Percentiles rank a stretch among this genome's conserved stretches.
Evolutionary conservation across 2,329 filamentous ascomycete genomes (phyloP).

Genomic region (Epichloe festucae): DNA sequence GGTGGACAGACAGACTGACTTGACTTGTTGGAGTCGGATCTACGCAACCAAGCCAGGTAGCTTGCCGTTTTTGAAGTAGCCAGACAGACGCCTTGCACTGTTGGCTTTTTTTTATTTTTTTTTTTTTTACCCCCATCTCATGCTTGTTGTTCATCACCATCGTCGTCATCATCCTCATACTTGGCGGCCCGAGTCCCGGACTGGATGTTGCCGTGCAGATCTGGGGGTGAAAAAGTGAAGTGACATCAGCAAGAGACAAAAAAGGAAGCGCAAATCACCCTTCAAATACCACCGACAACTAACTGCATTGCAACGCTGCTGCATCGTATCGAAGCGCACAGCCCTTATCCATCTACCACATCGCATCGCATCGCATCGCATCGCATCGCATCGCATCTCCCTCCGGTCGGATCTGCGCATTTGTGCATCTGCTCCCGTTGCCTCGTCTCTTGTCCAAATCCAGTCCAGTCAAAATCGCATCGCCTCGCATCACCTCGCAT

Average conservation of each 20-base stretch:
- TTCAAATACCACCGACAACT: neutral
- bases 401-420: neutral
- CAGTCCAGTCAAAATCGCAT: neutral
- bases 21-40: too few relatives aligned
- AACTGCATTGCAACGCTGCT: neutral
- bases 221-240: neutral
- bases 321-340: neutral
- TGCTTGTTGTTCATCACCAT: neutral
- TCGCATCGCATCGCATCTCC: neutral
- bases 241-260: constrained; percentile 1
- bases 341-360: neutral
- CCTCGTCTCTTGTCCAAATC: constrained; percentile 1
- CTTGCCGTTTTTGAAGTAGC: too few relatives aligned
- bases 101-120: neutral
- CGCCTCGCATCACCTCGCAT: neutral
- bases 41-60: too few relatives aligned
- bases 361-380: neutral
- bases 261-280: neutral
- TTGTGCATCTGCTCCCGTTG: neutral
- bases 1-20: too few relatives aligned
- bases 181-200: neutral
- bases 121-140: too few relatives aligned
- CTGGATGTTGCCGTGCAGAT: neutral
- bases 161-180: neutral
- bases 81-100: too few relatives aligned